A percentile compares a stretch with the other conserved stretches of the same genome.
Conservation (phyloP, 2,329 filamentous ascomycete genomes). For the Fusarium camptoceras region DNA sequence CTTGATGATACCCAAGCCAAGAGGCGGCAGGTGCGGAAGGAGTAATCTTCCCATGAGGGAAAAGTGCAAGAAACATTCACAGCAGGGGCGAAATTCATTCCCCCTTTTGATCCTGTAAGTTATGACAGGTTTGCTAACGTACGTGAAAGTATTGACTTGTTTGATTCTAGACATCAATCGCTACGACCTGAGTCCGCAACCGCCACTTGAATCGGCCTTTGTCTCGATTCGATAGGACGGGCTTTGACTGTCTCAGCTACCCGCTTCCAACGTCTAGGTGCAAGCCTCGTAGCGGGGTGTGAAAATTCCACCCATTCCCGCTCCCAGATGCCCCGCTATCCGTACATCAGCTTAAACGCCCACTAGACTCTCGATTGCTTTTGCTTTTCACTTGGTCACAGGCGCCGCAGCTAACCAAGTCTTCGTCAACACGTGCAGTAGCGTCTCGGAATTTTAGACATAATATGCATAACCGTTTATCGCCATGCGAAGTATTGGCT, state of each 20-base stretch:
- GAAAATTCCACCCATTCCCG: background rate
- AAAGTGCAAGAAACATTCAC: conserved; percentile 22
- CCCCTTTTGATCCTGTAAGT: conserved; percentile 17
- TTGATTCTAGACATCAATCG: background rate
- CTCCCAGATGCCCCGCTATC: conserved; percentile 18
- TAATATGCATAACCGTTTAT: conserved; percentile 32
- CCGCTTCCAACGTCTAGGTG: conserved; percentile 10
- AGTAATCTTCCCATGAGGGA: conserved; percentile 11
- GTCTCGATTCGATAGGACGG: background rate
- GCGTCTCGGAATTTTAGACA: conserved; percentile 27
- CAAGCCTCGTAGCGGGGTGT: conserved; percentile 19
- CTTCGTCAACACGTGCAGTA: conserved; percentile 34
- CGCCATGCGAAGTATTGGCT: conserved; percentile 18
- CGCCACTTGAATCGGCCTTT: background rate
- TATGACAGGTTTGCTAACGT: conserved; percentile 15
- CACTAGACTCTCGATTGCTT: conserved; percentile 18
- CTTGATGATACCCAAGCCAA: conserved; percentile 31
- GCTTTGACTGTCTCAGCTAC: conserved; percentile 5
- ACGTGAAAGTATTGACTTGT: background rate
- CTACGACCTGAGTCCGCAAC: conserved; percentile 12
- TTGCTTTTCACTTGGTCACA: conserved; percentile 8
- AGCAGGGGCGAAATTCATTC: conserved; percentile 2
- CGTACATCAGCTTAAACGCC: conserved; percentile 26
- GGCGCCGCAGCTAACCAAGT: conserved; percentile 26
- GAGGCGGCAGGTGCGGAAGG: conserved; percentile 21